A percentile compares a stretch with the other conserved stretches of the same genome.
Evolutionary conservation across 768 basidiomycete species (phyloP).

Genomic region (Suillus ampliporus): DNA sequence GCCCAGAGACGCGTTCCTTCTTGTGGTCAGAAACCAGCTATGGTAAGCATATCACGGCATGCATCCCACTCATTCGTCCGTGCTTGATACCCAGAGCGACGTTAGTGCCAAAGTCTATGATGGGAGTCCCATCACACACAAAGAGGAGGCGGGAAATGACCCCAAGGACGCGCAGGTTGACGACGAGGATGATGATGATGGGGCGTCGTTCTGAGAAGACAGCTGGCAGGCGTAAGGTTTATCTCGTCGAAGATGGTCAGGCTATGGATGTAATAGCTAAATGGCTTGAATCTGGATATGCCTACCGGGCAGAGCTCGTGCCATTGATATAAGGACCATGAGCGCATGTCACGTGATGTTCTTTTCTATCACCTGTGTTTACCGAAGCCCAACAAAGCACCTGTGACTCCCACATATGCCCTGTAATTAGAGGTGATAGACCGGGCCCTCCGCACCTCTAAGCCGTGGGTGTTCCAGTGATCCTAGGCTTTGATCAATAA

Average conservation of each 20-base stretch:
- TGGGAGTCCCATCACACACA: too few species aligned
- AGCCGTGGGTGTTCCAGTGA: too few species aligned
- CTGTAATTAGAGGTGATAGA: too few species aligned
- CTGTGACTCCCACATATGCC: too few species aligned
- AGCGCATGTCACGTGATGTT: too few species aligned
- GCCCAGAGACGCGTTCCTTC: constrained; percentile 28
- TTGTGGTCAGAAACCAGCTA: constrained; percentile 25
- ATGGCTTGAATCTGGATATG: constrained; percentile 2
- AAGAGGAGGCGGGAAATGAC: neutral
- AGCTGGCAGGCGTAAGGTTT: constrained; percentile 40
- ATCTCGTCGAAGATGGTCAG: constrained; percentile 34
- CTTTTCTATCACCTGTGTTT: too few species aligned
- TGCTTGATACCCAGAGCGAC: neutral
- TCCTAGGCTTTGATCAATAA: too few species aligned
- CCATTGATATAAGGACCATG: too few species aligned
- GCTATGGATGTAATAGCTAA: constrained; percentile 26
- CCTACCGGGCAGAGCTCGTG: too few species aligned
- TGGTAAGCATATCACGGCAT: constrained; percentile 19
- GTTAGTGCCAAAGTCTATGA: neutral
- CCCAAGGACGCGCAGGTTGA: constrained; percentile 5
- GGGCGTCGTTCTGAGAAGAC: constrained; percentile 37
- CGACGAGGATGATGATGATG: constrained; percentile 40
- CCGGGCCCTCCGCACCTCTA: too few species aligned
- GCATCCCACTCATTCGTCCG: constrained; percentile 7
- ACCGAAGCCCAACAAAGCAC: too few species aligned